These are phyloP conservation scores for Acanthamoeba sp. DNA, from an alignment of 208 protist genomes.

Conservation along the genomic window DNA sequence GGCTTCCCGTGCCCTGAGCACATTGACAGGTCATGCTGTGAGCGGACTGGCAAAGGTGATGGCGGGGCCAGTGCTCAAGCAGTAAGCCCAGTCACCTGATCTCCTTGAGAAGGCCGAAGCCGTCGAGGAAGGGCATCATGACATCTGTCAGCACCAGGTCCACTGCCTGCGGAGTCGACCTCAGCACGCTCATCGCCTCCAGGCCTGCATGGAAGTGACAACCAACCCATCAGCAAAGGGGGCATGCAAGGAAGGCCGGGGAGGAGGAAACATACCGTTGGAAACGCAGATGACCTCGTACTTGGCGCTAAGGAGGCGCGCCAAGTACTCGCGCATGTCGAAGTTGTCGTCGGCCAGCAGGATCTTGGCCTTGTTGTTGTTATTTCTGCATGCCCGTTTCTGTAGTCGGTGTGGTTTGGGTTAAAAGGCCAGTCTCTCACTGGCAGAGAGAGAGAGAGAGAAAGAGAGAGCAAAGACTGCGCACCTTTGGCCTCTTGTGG, in stretches of 20 bases:
- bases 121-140: conserved; percentile 81
- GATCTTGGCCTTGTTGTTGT: background rate
- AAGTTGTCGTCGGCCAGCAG: conserved; percentile 75
- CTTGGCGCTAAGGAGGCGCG: background rate
- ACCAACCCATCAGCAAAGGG: too few relatives aligned
- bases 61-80: too few relatives aligned
- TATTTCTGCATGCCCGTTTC: background rate
- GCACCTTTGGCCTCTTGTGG: background rate
- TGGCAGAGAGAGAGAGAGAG: too few relatives aligned
- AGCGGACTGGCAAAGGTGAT: too few relatives aligned
- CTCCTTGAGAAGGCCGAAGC: conserved; percentile 57
- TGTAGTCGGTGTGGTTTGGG: too few relatives aligned
- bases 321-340: conserved; percentile 74
- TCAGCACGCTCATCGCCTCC: conserved; percentile 9
- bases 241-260: too few relatives aligned
- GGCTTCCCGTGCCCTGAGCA: background rate
- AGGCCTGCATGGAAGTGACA: background rate
- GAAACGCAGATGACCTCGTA: conserved; percentile 37
- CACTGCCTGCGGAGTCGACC: background rate
- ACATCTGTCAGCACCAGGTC: conserved; percentile 77
- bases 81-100: too few relatives aligned
- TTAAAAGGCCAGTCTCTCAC: too few relatives aligned
- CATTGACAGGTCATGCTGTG: too few relatives aligned
- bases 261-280: background rate
- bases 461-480: too few relatives aligned